A percentile compares a stretch with the other conserved stretches of the same genome.
Evolutionary conservation across 78 protist genomes (phyloP).

Genomic region (Pelomyxa schiedti): DNA sequence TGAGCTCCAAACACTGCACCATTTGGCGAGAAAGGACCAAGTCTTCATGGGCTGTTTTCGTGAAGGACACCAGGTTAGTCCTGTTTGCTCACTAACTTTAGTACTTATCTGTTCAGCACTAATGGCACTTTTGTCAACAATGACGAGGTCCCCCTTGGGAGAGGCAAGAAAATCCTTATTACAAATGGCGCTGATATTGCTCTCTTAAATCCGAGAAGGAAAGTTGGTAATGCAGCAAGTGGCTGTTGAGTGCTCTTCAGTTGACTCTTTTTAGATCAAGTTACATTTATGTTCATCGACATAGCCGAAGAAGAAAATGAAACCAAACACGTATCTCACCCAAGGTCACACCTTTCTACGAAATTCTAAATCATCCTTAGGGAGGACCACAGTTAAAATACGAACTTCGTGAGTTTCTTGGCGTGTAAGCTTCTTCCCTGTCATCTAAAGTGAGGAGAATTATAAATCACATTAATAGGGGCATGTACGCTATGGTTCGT

Average conservation of each 20-base stretch:
- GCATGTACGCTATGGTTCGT: constrained; percentile 42
- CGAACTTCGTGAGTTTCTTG: constrained; percentile 26
- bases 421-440: background rate
- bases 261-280: too few relatives aligned
- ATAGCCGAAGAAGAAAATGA: constrained; percentile 30
- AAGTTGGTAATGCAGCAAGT: too few relatives aligned
- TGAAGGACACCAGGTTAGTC: background rate
- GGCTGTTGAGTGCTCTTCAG: too few relatives aligned
- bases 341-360: too few relatives aligned
- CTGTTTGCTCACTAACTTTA: background rate
- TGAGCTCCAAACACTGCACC: too few relatives aligned
- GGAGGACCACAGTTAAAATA: constrained; percentile 46
- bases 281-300: constrained; percentile 30
- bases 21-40: background rate
- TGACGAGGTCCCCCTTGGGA: constrained; percentile 30
- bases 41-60: background rate
- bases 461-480: background rate
- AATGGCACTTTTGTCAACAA: constrained; percentile 39
- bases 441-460: background rate
- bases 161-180: constrained; percentile 23
- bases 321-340: too few relatives aligned
- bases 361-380: too few relatives aligned
- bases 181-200: constrained; percentile 31
- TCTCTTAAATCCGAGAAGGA: constrained; percentile 11
- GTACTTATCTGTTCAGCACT: constrained; percentile 4